A percentile compares a stretch with the other conserved stretches of the same genome.
Conservation (phyloP, 1,284 basidiomycete genomes). For the Mycosarcoma maydis region DNA sequence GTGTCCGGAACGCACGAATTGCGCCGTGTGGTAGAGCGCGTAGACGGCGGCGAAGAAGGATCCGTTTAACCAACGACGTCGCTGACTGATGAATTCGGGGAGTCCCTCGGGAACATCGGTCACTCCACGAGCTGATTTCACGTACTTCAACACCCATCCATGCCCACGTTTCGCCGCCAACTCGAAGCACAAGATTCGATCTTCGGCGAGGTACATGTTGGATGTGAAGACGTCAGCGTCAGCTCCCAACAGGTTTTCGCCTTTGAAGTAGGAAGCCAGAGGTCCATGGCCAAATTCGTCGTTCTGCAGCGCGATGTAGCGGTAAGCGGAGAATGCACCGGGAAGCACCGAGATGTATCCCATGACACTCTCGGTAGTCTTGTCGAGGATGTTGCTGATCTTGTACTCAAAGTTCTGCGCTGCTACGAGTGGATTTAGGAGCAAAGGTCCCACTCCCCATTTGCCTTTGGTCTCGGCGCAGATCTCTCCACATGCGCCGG, state of each 20-base stretch:
- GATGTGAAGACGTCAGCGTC: slow-evolving; percentile 96
- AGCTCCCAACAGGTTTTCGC: slow-evolving; percentile 86
- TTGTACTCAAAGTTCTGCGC: slow-evolving; percentile 96
- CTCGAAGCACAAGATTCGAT: slow-evolving; percentile 94
- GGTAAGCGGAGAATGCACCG: slow-evolving; percentile 68
- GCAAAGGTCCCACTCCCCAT: slow-evolving; percentile 76
- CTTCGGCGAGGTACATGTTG: slow-evolving; percentile 68
- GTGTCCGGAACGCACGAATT: slow-evolving; percentile 86
- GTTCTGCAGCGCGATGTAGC: slow-evolving; percentile 90
- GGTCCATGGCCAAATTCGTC: slow-evolving; percentile 85
- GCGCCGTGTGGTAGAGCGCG: slow-evolving; percentile 75
- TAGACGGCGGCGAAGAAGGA: slow-evolving; percentile 90
- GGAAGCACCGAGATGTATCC: slow-evolving; percentile 64
- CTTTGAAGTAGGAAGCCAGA: slow-evolving; percentile 94
- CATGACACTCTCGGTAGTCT: slow-evolving; percentile 64
- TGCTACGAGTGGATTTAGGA: slow-evolving; percentile 85
- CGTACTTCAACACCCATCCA: slow-evolving; percentile 93
- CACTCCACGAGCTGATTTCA: slow-evolving; percentile 92
- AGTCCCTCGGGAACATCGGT: slow-evolving; percentile 92
- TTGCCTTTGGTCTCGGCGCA: slow-evolving; percentile 62
- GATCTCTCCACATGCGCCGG: slow-evolving; percentile 84
- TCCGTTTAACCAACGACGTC: slow-evolving; percentile 84
- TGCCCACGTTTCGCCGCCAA: slow-evolving; percentile 89
- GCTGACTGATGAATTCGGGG: slow-evolving; percentile 93
- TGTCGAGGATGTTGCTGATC: slow-evolving; percentile 65